Percentiles rank a stretch among this genome's conserved stretches.
Conservation (phyloP, 192 early-diverging fungal species). For the Fimicolochytrium jonesii region DNA sequence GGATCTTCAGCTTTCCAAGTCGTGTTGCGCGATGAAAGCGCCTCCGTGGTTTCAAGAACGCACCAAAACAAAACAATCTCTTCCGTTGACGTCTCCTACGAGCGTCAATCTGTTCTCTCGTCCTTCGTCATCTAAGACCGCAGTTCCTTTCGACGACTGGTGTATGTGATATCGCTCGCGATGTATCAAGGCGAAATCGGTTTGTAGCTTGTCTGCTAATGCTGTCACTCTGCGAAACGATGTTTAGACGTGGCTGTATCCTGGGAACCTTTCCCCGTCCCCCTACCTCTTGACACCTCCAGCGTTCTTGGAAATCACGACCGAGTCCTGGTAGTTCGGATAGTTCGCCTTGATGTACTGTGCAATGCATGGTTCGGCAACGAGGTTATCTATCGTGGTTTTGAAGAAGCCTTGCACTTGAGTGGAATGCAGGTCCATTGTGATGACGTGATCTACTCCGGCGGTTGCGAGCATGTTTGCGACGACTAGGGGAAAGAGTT, state of each 20-base stretch:
- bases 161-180: conserved; percentile 62
- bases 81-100: conserved; percentile 49
- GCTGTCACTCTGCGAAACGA: conserved; percentile 72
- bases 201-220: conserved; percentile 86
- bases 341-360: conserved; percentile 81
- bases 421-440: conserved; percentile 93
- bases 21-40: neutral
- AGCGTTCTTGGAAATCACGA: conserved; percentile 92
- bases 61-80: conserved; percentile 49
- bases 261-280: neutral
- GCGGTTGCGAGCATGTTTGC: conserved; percentile 92
- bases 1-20: neutral
- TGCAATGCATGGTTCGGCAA: conserved; percentile 83
- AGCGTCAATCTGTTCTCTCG: conserved; percentile 48
- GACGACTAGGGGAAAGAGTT: conserved; percentile 57
- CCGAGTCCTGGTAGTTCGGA: conserved; percentile 62
- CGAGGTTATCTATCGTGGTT: conserved; percentile 91
- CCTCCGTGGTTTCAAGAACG: neutral
- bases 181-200: conserved; percentile 97
- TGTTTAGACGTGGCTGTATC: neutral
- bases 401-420: conserved; percentile 97
- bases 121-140: conserved; percentile 6
- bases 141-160: conserved; percentile 8
- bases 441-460: conserved; percentile 97
- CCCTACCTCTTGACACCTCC: conserved; percentile 86